A percentile compares a stretch with the other conserved stretches of the same genome.
These are phyloP conservation scores for Mimosa bimucronata DNA, from an alignment of 306 rosid genomes.

Conservation along the genomic window DNA sequence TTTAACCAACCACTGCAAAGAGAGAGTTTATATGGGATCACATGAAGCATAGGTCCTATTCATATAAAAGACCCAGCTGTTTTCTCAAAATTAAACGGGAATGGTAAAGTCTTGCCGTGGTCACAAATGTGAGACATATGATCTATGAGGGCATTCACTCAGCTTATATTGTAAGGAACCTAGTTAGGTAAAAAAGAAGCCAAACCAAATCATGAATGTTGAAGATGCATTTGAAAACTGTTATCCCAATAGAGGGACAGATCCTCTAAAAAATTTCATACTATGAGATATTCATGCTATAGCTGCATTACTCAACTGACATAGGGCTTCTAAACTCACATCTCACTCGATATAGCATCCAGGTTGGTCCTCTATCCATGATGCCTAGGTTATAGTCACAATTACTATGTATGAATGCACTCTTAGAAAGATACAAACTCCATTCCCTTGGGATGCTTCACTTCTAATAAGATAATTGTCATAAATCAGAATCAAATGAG, in stretches of 20 bases:
- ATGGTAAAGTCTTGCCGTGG: neutral
- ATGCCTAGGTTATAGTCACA: neutral
- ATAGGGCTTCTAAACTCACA: conserved; percentile 15
- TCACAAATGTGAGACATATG: neutral
- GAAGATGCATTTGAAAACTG: neutral
- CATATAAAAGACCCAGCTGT: neutral
- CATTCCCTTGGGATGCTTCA: neutral
- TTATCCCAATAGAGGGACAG: neutral
- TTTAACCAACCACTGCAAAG: neutral
- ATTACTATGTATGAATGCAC: neutral
- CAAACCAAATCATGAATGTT: neutral
- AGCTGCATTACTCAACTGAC: neutral
- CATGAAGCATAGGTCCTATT: conserved; percentile 9
- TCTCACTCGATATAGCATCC: conserved; percentile 3
- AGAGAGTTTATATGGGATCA: neutral
- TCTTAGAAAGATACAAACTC: neutral
- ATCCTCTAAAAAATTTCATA: neutral
- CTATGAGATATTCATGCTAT: conserved; percentile 5
- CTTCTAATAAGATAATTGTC: neutral
- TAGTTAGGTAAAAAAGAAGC: neutral
- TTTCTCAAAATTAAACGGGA: neutral
- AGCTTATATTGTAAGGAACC: neutral
- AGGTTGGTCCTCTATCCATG: conserved; percentile 5
- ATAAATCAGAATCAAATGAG: neutral
- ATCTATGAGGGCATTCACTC: neutral